Evolutionary conservation across 495 filamentous ascomycete species (phyloP).

Genomic region (Penicillium salamii): DNA sequence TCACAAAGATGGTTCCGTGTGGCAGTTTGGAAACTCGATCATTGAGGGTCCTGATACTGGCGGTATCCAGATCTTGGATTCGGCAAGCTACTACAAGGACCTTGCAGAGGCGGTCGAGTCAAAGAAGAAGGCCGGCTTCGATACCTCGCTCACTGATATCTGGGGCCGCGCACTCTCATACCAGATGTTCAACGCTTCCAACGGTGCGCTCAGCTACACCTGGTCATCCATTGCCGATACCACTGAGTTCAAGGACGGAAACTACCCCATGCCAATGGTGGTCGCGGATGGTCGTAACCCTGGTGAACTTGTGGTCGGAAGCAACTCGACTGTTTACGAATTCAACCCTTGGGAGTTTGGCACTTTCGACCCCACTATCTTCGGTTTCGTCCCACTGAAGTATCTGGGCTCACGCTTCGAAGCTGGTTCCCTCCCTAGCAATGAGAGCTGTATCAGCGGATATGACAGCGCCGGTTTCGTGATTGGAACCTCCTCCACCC

Average conservation of each 20-base stretch:
- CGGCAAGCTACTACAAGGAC: constrained; percentile 64
- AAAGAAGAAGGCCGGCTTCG: constrained; percentile 71
- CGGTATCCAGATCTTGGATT: constrained; percentile 50
- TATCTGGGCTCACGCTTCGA: constrained; percentile 82
- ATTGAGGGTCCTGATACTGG: constrained; percentile 59
- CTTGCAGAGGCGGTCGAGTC: constrained; percentile 57
- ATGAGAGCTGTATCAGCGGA: constrained; percentile 66
- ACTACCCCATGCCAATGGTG: constrained; percentile 78
- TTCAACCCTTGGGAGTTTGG: constrained; percentile 90
- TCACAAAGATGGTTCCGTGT: constrained; percentile 46
- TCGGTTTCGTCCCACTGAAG: constrained; percentile 69
- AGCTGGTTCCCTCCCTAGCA: constrained; percentile 55
- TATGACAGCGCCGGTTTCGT: constrained; percentile 85
- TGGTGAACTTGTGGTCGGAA: constrained; percentile 58
- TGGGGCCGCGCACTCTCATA: constrained; percentile 78
- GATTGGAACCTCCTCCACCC: constrained; percentile 85
- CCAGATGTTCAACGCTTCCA: constrained; percentile 74
- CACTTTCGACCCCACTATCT: constrained; percentile 76
- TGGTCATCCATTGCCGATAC: constrained; percentile 81
- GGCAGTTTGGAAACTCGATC: constrained; percentile 79
- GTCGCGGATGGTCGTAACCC: constrained; percentile 74
- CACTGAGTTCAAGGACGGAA: constrained; percentile 63
- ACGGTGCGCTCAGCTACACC: constrained; percentile 78
- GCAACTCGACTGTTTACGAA: constrained; percentile 80
- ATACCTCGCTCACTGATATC: constrained; percentile 80